These are phyloP conservation scores for Cryptosporidium bovis DNA, from an alignment of 169 alveolate genomes.

Conservation along the genomic window DNA sequence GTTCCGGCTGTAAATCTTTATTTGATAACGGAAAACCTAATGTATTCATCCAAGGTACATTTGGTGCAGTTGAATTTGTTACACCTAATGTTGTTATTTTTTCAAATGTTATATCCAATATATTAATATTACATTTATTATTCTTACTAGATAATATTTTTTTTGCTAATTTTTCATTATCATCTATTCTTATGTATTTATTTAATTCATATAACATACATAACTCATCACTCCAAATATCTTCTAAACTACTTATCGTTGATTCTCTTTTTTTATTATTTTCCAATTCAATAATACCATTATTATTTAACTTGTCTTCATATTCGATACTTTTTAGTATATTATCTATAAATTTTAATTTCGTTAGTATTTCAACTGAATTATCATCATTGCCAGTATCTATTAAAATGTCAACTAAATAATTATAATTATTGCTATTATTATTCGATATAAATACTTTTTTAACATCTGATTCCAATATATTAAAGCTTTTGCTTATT, in stretches of 20 bases:
- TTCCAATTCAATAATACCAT: neutral
- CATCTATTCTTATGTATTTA: neutral
- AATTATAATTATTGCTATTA: neutral
- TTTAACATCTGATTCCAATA: slow-evolving; percentile 53
- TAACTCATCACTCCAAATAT: slow-evolving; percentile 14
- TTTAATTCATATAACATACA: slow-evolving; percentile 20
- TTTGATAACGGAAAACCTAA: slow-evolving; percentile 34
- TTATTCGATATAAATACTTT: slow-evolving; percentile 27
- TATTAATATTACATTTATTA: slow-evolving; percentile 5
- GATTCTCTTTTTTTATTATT: neutral
- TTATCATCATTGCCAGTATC: slow-evolving; percentile 30
- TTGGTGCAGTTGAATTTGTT: slow-evolving; percentile 55
- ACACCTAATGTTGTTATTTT: slow-evolving; percentile 19
- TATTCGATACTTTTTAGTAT: no score
- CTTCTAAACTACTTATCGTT: neutral
- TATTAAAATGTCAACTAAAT: slow-evolving; percentile 17
- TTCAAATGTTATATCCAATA: slow-evolving; percentile 24
- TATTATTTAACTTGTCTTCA: neutral
- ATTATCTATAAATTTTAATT: no score
- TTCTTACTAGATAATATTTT: neutral
- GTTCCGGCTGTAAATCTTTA: slow-evolving; percentile 46
- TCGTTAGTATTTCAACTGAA: neutral
- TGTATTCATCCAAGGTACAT: slow-evolving; percentile 71
- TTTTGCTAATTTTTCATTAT: no score
- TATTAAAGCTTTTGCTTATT: slow-evolving; percentile 23